A percentile compares a stretch with the other conserved stretches of the same genome.
Conservation (phyloP, 176 grass and related monocot species). For the Carex myosuroides region DNA sequence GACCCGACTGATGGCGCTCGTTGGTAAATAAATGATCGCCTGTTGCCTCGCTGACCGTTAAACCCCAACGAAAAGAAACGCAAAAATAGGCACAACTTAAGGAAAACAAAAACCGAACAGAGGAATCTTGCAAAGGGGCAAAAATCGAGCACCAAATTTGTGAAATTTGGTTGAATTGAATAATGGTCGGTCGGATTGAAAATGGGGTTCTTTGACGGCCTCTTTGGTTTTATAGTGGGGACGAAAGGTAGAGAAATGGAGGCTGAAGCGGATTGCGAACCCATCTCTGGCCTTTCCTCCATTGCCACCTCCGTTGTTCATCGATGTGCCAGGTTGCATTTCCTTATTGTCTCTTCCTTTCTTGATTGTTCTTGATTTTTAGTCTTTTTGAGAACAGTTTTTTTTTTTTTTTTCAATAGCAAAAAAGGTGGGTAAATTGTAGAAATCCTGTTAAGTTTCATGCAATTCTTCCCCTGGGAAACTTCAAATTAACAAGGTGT, state of each 20-base stretch:
- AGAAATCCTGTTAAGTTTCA: not conserved
- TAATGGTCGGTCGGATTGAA: not conserved
- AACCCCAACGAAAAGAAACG: not conserved
- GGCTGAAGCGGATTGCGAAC: constrained; percentile 16
- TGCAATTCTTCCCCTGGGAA: not conserved
- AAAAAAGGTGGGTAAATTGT: not conserved
- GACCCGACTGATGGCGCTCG: not conserved
- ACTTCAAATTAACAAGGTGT: not conserved
- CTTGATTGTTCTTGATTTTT: not conserved
- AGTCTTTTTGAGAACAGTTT: not conserved
- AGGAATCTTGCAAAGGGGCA: not conserved
- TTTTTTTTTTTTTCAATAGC: not conserved
- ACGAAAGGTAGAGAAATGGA: constrained; percentile 21
- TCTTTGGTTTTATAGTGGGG: constrained; percentile 23
- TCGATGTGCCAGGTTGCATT: constrained; percentile 47
- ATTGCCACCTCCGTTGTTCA: constrained; percentile 54
- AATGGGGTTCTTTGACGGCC: constrained; percentile 58
- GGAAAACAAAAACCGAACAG: not conserved
- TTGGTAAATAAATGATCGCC: not conserved
- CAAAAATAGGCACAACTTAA: not conserved
- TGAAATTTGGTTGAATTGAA: not conserved
- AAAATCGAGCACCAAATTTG: not conserved
- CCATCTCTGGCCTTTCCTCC: constrained; percentile 52
- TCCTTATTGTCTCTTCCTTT: not conserved
- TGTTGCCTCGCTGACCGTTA: not conserved